A percentile compares a stretch with the other conserved stretches of the same genome.
Evolutionary conservation across 2,329 filamentous ascomycete genomes (phyloP).

Genomic region (Paramyrothecium roridum): DNA sequence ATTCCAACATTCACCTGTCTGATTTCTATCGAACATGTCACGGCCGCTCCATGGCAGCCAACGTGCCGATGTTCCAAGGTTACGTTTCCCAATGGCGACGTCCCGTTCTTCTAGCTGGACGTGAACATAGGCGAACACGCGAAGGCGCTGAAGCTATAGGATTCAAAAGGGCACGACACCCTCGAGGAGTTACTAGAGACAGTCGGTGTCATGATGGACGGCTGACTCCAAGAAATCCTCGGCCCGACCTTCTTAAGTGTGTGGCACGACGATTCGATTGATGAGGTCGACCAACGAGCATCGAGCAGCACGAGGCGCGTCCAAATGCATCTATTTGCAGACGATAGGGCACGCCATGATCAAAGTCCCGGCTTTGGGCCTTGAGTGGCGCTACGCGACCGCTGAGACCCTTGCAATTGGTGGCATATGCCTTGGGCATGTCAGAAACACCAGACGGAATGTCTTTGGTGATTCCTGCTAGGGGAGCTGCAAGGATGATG

Average conservation of each 20-base stretch:
- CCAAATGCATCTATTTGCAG: neutral
- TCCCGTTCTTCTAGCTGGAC: conserved; percentile 26
- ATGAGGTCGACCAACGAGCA: neutral
- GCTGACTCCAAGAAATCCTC: conserved; percentile 5
- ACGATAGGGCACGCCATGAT: neutral
- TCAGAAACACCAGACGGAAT: neutral
- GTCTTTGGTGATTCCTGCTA: neutral
- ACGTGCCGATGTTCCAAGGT: conserved; percentile 30
- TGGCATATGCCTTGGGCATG: neutral
- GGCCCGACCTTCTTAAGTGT: neutral
- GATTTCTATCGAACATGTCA: conserved; percentile 24
- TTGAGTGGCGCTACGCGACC: neutral
- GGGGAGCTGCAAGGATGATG: neutral
- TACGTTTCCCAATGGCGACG: conserved; percentile 24
- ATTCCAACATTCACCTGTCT: neutral
- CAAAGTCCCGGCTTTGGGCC: neutral
- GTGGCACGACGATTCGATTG: conserved; percentile 2
- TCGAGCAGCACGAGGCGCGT: neutral
- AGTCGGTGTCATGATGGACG: conserved; percentile 30
- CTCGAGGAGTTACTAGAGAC: conserved; percentile 18
- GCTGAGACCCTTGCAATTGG: neutral
- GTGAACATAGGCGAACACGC: conserved; percentile 31
- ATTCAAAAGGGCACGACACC: conserved; percentile 18
- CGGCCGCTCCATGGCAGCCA: conserved; percentile 24
- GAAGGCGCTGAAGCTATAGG: conserved; percentile 25